A percentile compares a stretch with the other conserved stretches of the same genome.
phyloP scores from a whole-genome alignment of 2,329 filamentous ascomycete genomes.

The Epichloe elymi region DNA sequence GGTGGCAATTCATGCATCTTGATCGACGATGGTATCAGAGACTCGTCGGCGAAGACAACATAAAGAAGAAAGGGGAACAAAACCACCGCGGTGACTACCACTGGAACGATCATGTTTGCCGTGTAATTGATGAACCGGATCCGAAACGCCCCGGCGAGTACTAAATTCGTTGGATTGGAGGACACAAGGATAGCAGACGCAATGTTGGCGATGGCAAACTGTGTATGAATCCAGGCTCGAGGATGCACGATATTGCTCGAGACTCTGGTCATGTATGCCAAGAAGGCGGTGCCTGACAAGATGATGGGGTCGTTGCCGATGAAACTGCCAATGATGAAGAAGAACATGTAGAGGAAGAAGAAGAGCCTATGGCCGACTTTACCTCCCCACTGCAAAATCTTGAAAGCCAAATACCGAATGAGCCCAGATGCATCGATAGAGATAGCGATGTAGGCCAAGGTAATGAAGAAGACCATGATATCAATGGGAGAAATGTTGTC shows the following conservation, averaged over 20 bases:
- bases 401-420: slow-evolving; percentile 58
- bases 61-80: slow-evolving; percentile 59
- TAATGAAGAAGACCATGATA: slow-evolving; percentile 64
- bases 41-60: slow-evolving; percentile 51
- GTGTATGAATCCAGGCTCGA: slow-evolving; percentile 58
- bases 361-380: slow-evolving; percentile 54
- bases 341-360: slow-evolving; percentile 62
- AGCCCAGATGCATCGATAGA: slow-evolving; percentile 65
- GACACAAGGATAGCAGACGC: slow-evolving; percentile 65
- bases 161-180: slow-evolving; percentile 65
- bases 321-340: slow-evolving; percentile 52
- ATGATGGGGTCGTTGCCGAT: slow-evolving; percentile 69
- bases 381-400: slow-evolving; percentile 54
- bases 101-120: slow-evolving; percentile 65
- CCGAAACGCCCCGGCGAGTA: slow-evolving; percentile 57
- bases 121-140: slow-evolving; percentile 64
- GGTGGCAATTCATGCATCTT: slow-evolving; percentile 54
- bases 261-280: slow-evolving; percentile 65
- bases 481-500: slow-evolving; percentile 56
- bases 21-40: slow-evolving; percentile 52
- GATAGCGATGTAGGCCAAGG: slow-evolving; percentile 62
- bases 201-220: slow-evolving; percentile 62
- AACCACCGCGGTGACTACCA: slow-evolving; percentile 52
- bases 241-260: slow-evolving; percentile 61
- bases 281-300: slow-evolving; percentile 58